Evolutionary conservation across 2,329 filamentous ascomycete genomes (phyloP).

Genomic region (Colletotrichum acutatum): DNA sequence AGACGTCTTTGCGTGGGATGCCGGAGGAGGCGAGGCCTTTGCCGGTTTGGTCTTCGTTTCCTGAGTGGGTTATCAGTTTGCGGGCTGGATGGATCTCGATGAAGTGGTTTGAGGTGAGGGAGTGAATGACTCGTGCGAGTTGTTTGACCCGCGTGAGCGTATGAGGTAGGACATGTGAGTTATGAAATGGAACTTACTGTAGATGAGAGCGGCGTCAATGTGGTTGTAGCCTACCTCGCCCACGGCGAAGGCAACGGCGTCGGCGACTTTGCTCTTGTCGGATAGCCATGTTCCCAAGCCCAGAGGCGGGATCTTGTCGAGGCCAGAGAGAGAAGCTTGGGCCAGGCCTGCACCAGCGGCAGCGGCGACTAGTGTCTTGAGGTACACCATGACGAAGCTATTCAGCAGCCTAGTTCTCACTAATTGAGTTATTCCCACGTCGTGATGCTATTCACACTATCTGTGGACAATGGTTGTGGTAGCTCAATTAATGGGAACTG

Average conservation of each 20-base stretch:
- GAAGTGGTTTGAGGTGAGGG: too few relatives aligned
- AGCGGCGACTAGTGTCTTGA: not conserved
- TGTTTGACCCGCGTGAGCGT: not conserved
- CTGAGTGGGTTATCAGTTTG: not conserved
- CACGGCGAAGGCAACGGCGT: conserved; percentile 66
- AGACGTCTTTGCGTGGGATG: conserved; percentile 58
- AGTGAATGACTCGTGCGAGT: not conserved
- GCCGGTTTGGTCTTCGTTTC: conserved; percentile 65
- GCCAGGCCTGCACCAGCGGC: conserved; percentile 13
- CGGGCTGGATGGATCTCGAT: too few relatives aligned
- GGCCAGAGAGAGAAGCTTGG: conserved; percentile 16
- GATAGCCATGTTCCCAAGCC: conserved; percentile 71
- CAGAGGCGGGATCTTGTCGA: conserved; percentile 17
- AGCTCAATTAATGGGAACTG: not conserved
- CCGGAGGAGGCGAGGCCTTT: conserved; percentile 57
- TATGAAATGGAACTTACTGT: conserved; percentile 47
- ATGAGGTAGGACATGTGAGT: not conserved
- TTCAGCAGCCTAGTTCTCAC: not conserved
- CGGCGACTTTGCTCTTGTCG: conserved; percentile 65
- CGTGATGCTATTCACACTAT: not conserved
- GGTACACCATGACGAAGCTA: conserved; percentile 11
- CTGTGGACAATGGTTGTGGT: accelerated
- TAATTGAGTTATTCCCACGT: not conserved
- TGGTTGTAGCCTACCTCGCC: conserved; percentile 61
- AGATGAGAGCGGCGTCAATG: conserved; percentile 67